Conservation (phyloP, 2,329 filamentous ascomycete genomes). For the Cordyceps tenuipes region DNA sequence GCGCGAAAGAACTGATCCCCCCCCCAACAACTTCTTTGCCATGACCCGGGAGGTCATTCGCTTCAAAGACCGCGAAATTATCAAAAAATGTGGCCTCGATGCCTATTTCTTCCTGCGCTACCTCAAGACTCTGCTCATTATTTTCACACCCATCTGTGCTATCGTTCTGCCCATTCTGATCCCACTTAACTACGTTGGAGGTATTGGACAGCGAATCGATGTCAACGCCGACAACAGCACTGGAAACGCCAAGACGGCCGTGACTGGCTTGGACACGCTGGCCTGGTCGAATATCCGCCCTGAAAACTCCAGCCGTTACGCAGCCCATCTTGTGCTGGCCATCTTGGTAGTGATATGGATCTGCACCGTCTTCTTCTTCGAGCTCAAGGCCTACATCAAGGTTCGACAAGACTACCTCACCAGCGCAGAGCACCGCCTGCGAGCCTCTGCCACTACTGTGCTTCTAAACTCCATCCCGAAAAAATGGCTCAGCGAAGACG, state of each 20-base stretch:
- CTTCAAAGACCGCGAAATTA: conserved; percentile 70
- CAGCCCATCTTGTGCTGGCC: conserved; percentile 77
- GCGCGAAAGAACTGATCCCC: conserved; percentile 70
- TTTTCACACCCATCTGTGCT: conserved; percentile 75
- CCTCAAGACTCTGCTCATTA: conserved; percentile 66
- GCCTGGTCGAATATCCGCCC: conserved; percentile 80
- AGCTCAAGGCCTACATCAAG: conserved; percentile 81
- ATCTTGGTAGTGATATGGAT: conserved; percentile 73
- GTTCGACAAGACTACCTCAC: conserved; percentile 92
- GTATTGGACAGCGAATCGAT: conserved; percentile 50
- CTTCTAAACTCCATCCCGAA: conserved; percentile 82
- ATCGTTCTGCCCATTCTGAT: conserved; percentile 78
- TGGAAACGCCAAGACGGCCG: conserved; percentile 17
- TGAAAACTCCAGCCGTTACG: conserved; percentile 60
- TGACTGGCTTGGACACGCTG: conserved; percentile 67
- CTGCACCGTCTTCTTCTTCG: conserved; percentile 78
- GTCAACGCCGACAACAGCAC: conserved; percentile 28
- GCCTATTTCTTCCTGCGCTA: conserved; percentile 97
- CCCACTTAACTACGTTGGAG: conserved; percentile 72
- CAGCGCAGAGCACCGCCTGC: conserved; percentile 84
- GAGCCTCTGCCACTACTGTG: conserved; percentile 91
- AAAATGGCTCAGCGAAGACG: conserved; percentile 82
- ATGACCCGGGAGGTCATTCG: conserved; percentile 54
- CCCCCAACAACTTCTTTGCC: conserved; percentile 48
- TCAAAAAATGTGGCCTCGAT: conserved; percentile 91